Evolutionary conservation across 345 rosid species (phyloP), one percentile per base, ranked within the genome.

Genomic region (Psidium guajava): DNA sequence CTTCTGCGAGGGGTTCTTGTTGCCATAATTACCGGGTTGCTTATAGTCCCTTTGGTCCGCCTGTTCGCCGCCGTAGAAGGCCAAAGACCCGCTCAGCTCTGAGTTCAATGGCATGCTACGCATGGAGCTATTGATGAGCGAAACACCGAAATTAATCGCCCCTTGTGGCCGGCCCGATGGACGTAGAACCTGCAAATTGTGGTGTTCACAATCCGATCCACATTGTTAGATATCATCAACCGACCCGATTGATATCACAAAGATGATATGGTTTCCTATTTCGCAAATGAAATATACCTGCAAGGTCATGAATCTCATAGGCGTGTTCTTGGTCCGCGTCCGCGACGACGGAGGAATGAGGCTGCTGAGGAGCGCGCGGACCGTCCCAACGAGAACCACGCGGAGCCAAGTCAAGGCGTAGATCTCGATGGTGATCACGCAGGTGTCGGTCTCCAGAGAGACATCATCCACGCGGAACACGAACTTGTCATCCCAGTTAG

Each of bases 111-210:
- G 99, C 99, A 98, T 91, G 91, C 99, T 95, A 3, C 95, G 91
- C 86, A 91, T 93, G 28, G 95, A 90, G 80, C 90, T 93, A 52
- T 95, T 96, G 3, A 96, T 84, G 32, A 96, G 92, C 27, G 94
- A 91, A 32, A 96, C 92, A 1, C 98, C 98, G 87, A 96, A 82
- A 54, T 94, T 92, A 49, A 96, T 86, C 24, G 96, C 91, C 47
- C 99, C 99, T 21, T 96, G 98, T 0, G 98, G 98, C n/a, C 99
- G 91, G 3, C 99, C 99, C 0, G 98, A 96, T 2, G 97, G 97
- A 1, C 99, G 96, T 24, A 69, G 80, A 8, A 69, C 80, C 80
- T 69, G 44, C 96, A 95, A 28, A 96, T 88, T 85, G 86, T 89
- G 21, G 89, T 85, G 25, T 90, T 87, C 2, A 47, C 89, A 84